Conservation (phyloP, 2,329 filamentous ascomycete genomes). For the Neonectria neomacrospora region DNA sequence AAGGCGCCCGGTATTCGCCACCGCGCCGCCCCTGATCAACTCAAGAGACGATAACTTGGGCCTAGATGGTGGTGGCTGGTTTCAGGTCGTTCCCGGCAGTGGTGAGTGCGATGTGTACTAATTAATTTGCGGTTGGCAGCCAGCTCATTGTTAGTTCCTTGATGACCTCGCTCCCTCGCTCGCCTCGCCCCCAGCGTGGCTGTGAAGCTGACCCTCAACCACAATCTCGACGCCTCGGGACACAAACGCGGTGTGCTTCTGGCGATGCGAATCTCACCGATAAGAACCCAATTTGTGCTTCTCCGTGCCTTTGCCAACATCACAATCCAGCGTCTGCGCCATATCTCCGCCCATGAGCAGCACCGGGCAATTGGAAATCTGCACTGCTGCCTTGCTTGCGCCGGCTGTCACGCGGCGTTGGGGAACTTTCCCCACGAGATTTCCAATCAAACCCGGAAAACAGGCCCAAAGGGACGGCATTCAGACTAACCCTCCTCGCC, state of each 20-base stretch:
- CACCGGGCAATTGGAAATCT: not conserved
- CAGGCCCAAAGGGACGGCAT: not conserved
- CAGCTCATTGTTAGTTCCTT: no score
- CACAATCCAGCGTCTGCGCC: not conserved
- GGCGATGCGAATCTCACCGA: not conserved
- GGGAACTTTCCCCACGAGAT: not conserved
- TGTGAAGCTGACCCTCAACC: not conserved
- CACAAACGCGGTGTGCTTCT: not conserved
- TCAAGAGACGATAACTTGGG: not conserved
- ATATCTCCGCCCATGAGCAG: not conserved
- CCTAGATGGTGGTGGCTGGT: not conserved
- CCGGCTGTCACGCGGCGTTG: not conserved
- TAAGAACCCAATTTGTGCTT: not conserved
- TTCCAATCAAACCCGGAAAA: not conserved
- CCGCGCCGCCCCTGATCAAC: not conserved
- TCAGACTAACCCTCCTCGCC: not conserved
- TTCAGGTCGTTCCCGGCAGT: conserved; percentile 2
- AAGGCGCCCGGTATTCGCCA: conserved; percentile 3
- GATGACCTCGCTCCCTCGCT: not conserved
- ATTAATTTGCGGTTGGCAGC: not conserved
- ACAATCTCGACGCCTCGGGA: not conserved
- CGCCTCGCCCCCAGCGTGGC: not conserved
- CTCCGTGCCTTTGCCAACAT: not conserved
- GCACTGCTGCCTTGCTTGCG: not conserved
- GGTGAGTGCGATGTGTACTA: not conserved